Base-by-base conservation (phyloP, 306 rosid genomes). In the Crotalaria pallida region DNA sequence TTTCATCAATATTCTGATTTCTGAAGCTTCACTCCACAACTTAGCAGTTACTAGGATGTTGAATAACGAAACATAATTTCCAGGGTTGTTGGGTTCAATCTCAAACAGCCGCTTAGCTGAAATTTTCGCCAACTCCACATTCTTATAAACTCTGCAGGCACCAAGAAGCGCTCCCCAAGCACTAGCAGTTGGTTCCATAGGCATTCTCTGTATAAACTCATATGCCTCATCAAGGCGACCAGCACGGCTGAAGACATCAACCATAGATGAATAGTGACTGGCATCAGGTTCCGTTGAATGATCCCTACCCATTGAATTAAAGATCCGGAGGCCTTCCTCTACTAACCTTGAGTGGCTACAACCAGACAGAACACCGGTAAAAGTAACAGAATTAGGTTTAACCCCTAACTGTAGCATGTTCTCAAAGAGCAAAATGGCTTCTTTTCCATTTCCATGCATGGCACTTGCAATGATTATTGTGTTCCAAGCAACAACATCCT, bases 141-240 rank as follows among this genome's bases (percentile, higher is more conserved):
- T 86, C 63, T 52, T 82, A 65, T 79, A 80, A 55, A 79, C 87
- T 72, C 85, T 82, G 52, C 92, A 87, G 0, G 80, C 86, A 64
- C 83, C 85, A 67, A 86, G 86, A 33, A 86, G 74, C 45, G 88
- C 88, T 65, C 86, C 85, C 85, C 88, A 87, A 74, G 85, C 82
- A 76, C 77, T 8, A 19, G 87, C 70, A 67, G 84, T 72, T 64
- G 91, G 84, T 60, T 82, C 88, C 63, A 82, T 71, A 21, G 85
- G 87, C 88, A 87, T 87, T 58, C 65, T 74, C 58, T 53, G 76
- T 38, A 87, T 75, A 56, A 87, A 79, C 44, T 77, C 11, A 29
- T 69, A 83, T 62, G 88, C 88, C 77, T 84, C 84, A 41, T 73
- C 74, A 44, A 86, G 78, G 50, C 61, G 80, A 17, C 92, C 88